These are phyloP conservation scores for Sphenostylis stenocarpa DNA, from an alignment of 306 rosid species.

Conservation along the genomic window DNA sequence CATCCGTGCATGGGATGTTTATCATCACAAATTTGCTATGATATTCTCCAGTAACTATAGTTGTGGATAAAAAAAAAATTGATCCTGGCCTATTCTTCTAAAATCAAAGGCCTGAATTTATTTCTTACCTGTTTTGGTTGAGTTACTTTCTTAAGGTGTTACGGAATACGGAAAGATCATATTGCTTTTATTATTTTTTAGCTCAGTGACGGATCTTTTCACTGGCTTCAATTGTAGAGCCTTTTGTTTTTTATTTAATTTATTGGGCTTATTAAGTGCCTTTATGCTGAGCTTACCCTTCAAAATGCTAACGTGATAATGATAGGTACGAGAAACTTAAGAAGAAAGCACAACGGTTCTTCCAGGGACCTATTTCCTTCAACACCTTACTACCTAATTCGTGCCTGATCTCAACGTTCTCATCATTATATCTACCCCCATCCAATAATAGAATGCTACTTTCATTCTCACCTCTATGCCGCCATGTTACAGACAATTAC, in stretches of 20 bases:
- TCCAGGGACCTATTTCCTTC: not conserved
- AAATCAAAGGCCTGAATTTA: not conserved
- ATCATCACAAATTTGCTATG: not conserved
- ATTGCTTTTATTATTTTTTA: not conserved
- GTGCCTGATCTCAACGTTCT: not conserved
- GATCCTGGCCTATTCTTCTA: not conserved
- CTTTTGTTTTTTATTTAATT: not conserved
- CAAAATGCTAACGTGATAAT: not conserved
- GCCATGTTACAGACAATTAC: not conserved
- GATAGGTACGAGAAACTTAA: not conserved
- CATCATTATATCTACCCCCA: not conserved
- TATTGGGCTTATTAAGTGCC: slow-evolving; percentile 11
- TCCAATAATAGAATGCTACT: not conserved
- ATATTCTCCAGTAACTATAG: slow-evolving; percentile 4
- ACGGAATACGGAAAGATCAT: not conserved
- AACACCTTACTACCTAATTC: not conserved
- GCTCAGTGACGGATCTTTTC: slow-evolving; percentile 15
- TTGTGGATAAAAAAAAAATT: slow-evolving; percentile 8
- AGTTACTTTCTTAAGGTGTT: slow-evolving; percentile 16
- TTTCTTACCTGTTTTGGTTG: slow-evolving; percentile 17
- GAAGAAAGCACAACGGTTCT: not conserved
- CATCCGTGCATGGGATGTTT: not conserved
- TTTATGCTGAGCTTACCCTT: not conserved
- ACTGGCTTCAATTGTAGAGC: not conserved
- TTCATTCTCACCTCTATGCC: not conserved